These are phyloP conservation scores for Fusarium chuoi DNA, from an alignment of 2,329 filamentous ascomycete species.

Conservation along the genomic window DNA sequence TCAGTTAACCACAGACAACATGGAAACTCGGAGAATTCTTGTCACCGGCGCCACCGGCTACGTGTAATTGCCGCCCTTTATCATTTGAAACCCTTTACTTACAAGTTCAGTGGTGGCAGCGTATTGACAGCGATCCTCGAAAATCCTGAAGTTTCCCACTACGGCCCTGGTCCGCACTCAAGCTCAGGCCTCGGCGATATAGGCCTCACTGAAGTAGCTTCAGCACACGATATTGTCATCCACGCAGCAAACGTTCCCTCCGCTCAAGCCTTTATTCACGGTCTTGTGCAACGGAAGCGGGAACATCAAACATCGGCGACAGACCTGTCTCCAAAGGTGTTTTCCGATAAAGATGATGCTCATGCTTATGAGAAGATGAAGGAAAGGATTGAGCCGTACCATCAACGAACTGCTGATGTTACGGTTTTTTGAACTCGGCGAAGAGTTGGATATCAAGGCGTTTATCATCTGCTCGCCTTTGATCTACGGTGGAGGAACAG, in stretches of 20 bases:
- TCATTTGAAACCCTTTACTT: rapidly evolving
- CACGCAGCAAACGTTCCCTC: not conserved
- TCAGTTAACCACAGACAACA: not conserved
- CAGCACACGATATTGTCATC: not conserved
- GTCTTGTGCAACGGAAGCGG: not conserved
- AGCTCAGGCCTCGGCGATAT: not conserved
- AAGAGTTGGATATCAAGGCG: not conserved
- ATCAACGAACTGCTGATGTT: slow-evolving; percentile 8
- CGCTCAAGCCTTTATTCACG: not conserved
- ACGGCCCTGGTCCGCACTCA: not conserved
- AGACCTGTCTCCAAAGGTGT: not conserved
- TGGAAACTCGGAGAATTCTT: not conserved
- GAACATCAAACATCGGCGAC: slow-evolving; percentile 6
- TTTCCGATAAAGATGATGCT: slow-evolving; percentile 4
- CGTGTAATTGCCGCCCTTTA: not conserved
- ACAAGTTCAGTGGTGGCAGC: not conserved
- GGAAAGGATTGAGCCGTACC: not conserved
- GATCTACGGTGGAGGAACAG: slow-evolving; percentile 1
- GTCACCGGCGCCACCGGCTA: slow-evolving; percentile 14
- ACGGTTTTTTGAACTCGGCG: not conserved
- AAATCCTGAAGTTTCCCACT: not conserved
- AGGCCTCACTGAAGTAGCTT: not conserved
- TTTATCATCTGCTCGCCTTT: slow-evolving; percentile 11
- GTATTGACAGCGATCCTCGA: not conserved
- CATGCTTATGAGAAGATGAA: slow-evolving; percentile 5